Conservation (phyloP, 768 basidiomycete species). For the Astraeus odoratus region DNA sequence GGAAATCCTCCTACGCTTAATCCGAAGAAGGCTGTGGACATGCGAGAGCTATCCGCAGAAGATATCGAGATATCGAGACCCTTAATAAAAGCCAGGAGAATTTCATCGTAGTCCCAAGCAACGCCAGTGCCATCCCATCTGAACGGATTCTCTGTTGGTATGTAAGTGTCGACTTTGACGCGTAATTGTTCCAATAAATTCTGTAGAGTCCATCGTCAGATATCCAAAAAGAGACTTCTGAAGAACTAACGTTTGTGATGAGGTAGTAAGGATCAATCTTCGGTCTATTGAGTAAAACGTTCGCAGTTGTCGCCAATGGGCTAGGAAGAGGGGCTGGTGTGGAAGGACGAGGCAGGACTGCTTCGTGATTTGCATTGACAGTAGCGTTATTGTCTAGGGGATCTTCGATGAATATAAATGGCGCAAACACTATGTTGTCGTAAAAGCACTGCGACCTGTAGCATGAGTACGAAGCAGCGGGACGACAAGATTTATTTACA, state of each 20-base stretch:
- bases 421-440: constrained; percentile 94
- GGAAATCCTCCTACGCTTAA: constrained; percentile 32
- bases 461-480: constrained; percentile 2
- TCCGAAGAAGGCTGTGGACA: constrained; percentile 35
- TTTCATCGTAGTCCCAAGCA: constrained; percentile 60
- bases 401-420: constrained; percentile 96
- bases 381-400: constrained; percentile 59
- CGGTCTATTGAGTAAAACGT: constrained; percentile 44
- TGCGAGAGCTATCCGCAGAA: constrained; percentile 32
- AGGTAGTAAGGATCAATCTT: constrained; percentile 91
- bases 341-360: constrained; percentile 32
- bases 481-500: constrained; percentile 42
- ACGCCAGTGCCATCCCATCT: constrained; percentile 57
- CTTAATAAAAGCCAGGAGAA: constrained; percentile 57
- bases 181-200: constrained; percentile 63
- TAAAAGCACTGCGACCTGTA: constrained; percentile 67
- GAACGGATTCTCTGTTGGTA: constrained; percentile 61
- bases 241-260: constrained; percentile 63
- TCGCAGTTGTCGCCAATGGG: constrained; percentile 25
- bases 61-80: constrained; percentile 54
- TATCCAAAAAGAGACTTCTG: neutral
- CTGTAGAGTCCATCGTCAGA: constrained; percentile 29
- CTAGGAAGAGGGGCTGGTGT: constrained; percentile 26
- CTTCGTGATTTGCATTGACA: constrained; percentile 34
- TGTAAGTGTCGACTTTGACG: constrained; percentile 50